Base-by-base conservation (phyloP, 1,284 basidiomycete genomes). In the Taiwanofungus camphoratus region DNA sequence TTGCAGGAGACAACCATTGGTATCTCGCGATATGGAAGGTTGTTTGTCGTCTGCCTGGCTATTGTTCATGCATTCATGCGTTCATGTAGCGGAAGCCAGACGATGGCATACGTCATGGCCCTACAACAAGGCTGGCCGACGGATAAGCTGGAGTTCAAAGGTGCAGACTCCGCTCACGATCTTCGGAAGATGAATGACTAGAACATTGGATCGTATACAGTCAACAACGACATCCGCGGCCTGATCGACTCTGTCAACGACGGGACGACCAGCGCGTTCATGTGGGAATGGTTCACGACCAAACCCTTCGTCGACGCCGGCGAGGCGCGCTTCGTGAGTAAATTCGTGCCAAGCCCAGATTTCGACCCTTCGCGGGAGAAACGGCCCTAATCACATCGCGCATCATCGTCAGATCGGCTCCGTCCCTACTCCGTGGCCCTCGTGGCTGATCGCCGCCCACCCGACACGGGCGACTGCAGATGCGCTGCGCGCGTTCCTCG, bases 211-310 rank as follows among this genome's bases (percentile, higher is more conserved):
- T 26, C 13, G 26, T 32, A 39, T 39, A 11, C 53, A 93, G 92
- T 92, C 39, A 91, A 93, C 60, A 87, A 92, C 52, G 87, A 93
- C 55, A 92, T 96, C 55, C 83, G 78, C 39, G 87, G 90, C n/a
- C 70, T 99, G 15, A 79, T 96, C 42, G 70, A 85, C 54, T 93
- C 92, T 2, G 92, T 98, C 22, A 98, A 98, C 59, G 80, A 87
- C 40, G 88, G 82, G 0, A 72, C 79, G 18, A 87, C 84, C 13
- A 85, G 83, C 56, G 86, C 84, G 11, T 91, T 90, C 65, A 87
- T 92, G 79, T 96, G 93, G 92, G 92, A 95, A 64, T 93, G 89
- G 88, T 97, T 96, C 65, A 98, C 95, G 2, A 97, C 94, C 13
- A 98, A 97, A 62, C 94, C 95, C 1, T 96, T 79, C 56, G 78